A percentile compares a stretch with the other conserved stretches of the same genome.
Conservation (phyloP, 2,329 filamentous ascomycete species). For the Exophiala calicioides region DNA sequence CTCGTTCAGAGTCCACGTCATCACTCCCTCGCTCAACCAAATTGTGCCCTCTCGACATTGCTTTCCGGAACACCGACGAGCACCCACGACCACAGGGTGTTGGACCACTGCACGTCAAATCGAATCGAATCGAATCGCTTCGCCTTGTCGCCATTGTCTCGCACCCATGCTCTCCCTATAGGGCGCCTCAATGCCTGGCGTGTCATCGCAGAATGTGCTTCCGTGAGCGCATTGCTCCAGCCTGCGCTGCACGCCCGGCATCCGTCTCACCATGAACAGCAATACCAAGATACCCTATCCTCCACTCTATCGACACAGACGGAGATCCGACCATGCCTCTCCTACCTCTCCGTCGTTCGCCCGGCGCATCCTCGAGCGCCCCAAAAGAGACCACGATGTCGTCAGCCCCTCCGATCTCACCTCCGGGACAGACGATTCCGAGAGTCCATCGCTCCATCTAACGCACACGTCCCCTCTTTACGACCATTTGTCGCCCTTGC, state of each 20-base stretch:
- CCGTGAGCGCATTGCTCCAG: slow-evolving; percentile 3
- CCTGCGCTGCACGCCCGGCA: slow-evolving; percentile 2
- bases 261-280: slow-evolving; percentile 16
- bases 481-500: slow-evolving; percentile 12
- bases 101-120: too few species aligned
- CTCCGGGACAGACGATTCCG: slow-evolving; percentile 23
- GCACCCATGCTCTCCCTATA: too few species aligned
- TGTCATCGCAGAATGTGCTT: slow-evolving; percentile 14
- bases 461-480: slow-evolving; percentile 16
- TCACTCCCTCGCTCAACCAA: neutral
- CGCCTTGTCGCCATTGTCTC: too few species aligned
- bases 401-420: slow-evolving; percentile 22
- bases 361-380: slow-evolving; percentile 24
- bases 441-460: slow-evolving; percentile 26
- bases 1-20: neutral
- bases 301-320: slow-evolving; percentile 27
- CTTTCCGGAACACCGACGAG: too few species aligned
- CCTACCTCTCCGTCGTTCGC: slow-evolving; percentile 27
- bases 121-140: too few species aligned
- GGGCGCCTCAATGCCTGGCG: neutral
- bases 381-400: slow-evolving; percentile 21
- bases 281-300: slow-evolving; percentile 19
- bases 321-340: slow-evolving; percentile 28
- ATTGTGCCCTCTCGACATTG: neutral
- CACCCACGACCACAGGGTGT: too few species aligned